Base-by-base conservation (phyloP, 2,329 filamentous ascomycete species). In the Hymenoscyphus occultus region DNA sequence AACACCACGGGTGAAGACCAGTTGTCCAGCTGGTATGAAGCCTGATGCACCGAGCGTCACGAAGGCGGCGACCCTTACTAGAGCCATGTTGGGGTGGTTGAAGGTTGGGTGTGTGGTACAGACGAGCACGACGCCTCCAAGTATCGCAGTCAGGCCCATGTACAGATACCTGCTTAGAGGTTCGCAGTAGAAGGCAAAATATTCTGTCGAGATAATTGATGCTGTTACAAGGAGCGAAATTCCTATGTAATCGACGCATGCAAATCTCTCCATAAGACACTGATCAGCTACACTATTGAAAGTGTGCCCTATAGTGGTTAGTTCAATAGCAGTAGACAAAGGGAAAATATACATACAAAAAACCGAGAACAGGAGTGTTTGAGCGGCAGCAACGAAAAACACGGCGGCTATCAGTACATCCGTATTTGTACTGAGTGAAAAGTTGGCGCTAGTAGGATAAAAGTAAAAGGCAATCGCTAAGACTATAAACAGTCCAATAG, bases 141-240 rank as follows among this genome's bases (percentile, higher is more conserved):
- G 86, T 14, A 89, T 76, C 64, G 91, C 89, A 2, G 95, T 98
- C 60, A 91, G 81, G 54, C 84, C 78, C 81, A 99, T 95, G 79
- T 98, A 99, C 13, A 86, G 82, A 85, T 90, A 95, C 63, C 93
- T 90, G 71, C 90, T 93, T 58, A 90, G 74, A 2, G 95, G 93
- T 74, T 99, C 95, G 80, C 95, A 97, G 81, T 99, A 99, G 78
- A 99, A 99, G 31, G 94, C 95, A 0, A 95, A 97, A 80, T 98
- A 99, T 77, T 99, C 95, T 42, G 93, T 97, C 1, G 95, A 97
- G 85, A 98, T 92, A 80, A 99, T 99, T 64, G 92, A 96, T 10
- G 95, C 93, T 2, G 95, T 92, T 61, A 99, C 95, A 32, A 99
- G 85, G 60, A 99, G 82, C 1, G 93, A 97, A 71, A 99, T 99